Percentiles rank a stretch among this genome's conserved stretches.
Conservation (phyloP, 768 basidiomycete species). For the Collybia nuda region DNA sequence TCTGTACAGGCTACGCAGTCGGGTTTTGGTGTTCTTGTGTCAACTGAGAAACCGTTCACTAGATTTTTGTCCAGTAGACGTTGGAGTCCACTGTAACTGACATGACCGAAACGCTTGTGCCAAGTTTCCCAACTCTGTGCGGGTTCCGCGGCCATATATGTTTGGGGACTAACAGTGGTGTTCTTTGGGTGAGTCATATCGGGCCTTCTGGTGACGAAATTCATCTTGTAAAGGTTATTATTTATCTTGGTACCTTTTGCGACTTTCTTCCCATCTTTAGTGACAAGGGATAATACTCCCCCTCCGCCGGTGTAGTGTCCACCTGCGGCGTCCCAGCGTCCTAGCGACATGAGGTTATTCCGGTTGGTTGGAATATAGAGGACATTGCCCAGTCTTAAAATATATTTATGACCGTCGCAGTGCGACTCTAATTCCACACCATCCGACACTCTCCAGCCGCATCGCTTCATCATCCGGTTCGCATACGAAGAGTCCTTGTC, state of each 20-base stretch:
- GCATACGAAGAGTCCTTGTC: too few species aligned
- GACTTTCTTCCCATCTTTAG: too few species aligned
- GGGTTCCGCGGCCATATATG: background rate
- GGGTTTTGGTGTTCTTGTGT: constrained; percentile 1
- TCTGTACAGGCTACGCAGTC: background rate
- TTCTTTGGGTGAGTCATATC: background rate
- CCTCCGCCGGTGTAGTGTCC: too few species aligned
- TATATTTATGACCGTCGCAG: too few species aligned
- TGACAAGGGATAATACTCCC: too few species aligned
- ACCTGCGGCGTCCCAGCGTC: too few species aligned
- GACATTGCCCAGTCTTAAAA: too few species aligned
- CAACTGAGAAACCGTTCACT: background rate
- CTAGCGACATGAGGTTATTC: too few species aligned
- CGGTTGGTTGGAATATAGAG: too few species aligned
- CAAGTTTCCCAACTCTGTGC: background rate
- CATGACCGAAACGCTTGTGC: background rate
- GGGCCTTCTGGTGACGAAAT: background rate
- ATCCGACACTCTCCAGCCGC: too few species aligned
- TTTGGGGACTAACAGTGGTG: background rate
- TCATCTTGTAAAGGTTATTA: constrained; percentile 3
- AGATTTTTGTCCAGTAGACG: background rate
- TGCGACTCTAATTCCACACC: too few species aligned
- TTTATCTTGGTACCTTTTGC: background rate
- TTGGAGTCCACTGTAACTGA: background rate
- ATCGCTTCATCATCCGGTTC: too few species aligned